Conservation (phyloP, 2,329 filamentous ascomycete genomes). For the Stagonosporopsis vannaccii region DNA sequence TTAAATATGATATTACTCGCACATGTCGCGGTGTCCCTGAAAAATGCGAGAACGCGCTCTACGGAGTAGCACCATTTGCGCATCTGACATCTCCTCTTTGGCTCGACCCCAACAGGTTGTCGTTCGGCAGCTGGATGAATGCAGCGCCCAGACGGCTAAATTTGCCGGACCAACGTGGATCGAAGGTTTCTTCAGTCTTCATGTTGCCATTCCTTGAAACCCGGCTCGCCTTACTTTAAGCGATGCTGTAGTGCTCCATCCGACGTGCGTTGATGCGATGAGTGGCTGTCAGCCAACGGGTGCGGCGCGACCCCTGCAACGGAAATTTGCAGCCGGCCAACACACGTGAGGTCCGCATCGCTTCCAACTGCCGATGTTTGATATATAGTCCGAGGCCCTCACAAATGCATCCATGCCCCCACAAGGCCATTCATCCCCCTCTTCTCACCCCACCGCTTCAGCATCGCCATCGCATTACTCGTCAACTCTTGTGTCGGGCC, state of each 20-base stretch:
- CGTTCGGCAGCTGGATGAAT: background rate
- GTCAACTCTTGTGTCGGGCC: conserved; percentile 27
- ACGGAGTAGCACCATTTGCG: background rate
- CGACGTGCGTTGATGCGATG: background rate
- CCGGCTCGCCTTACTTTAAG: background rate
- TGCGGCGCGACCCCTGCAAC: background rate
- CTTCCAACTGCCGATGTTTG: background rate
- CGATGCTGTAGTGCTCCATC: background rate
- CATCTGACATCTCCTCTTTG: background rate
- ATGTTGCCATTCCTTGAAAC: background rate
- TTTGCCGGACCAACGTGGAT: background rate
- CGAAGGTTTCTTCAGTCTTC: background rate
- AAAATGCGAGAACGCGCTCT: background rate
- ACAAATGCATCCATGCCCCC: conserved; percentile 17
- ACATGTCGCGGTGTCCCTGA: background rate
- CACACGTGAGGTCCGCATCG: background rate
- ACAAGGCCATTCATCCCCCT: conserved; percentile 16
- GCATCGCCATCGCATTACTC: conserved; percentile 26
- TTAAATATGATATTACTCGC: background rate
- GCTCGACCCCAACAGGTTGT: background rate
- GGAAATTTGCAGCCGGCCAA: background rate
- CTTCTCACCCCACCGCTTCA: conserved; percentile 34
- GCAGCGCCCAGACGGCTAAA: background rate
- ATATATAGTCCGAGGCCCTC: background rate
- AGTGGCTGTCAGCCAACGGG: background rate